phyloP scores from a whole-genome alignment of 2,329 filamentous ascomycete genomes.

The Mycosphaerella sp. region DNA sequence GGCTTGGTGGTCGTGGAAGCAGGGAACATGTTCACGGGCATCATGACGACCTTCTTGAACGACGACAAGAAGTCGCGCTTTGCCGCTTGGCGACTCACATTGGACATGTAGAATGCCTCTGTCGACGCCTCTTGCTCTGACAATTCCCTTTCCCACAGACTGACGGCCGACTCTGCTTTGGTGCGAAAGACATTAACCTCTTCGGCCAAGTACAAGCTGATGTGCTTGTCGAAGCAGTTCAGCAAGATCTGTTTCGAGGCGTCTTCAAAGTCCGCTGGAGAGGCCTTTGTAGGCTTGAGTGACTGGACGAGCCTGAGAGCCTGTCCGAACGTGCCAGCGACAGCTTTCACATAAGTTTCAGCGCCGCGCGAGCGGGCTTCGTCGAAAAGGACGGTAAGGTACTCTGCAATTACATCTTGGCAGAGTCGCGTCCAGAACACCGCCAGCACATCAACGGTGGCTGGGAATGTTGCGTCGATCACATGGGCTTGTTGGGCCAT shows the following conservation, averaged over 20 bases:
- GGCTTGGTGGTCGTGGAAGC: slow-evolving; percentile 44
- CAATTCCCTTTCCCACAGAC: slow-evolving; percentile 83
- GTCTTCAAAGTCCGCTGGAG: slow-evolving; percentile 54
- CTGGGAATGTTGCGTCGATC: slow-evolving; percentile 76
- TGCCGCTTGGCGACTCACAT: slow-evolving; percentile 86
- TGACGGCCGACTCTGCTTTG: slow-evolving; percentile 69
- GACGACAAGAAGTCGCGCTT: slow-evolving; percentile 95
- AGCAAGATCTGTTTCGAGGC: slow-evolving; percentile 62
- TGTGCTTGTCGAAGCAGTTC: slow-evolving; percentile 78
- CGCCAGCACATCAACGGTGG: slow-evolving; percentile 63
- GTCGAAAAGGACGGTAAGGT: slow-evolving; percentile 77
- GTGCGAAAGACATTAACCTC: slow-evolving; percentile 80
- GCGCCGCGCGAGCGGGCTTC: slow-evolving; percentile 72
- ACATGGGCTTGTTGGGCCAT: slow-evolving; percentile 76
- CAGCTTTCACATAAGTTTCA: slow-evolving; percentile 72
- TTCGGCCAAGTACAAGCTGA: slow-evolving; percentile 89
- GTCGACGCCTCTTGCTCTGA: slow-evolving; percentile 83
- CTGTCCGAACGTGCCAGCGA: slow-evolving; percentile 84
- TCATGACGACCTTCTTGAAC: slow-evolving; percentile 99
- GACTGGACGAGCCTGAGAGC: slow-evolving; percentile 68
- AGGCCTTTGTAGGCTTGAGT: slow-evolving; percentile 60
- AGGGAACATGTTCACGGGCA: slow-evolving; percentile 82
- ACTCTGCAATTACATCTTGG: slow-evolving; percentile 77
- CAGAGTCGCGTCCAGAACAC: slow-evolving; percentile 74
- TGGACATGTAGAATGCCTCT: slow-evolving; percentile 94